Evolutionary conservation across 2,329 filamentous ascomycete species (phyloP), one percentile per base, ranked within the genome.

Genomic region (Aspergillus amoenus): DNA sequence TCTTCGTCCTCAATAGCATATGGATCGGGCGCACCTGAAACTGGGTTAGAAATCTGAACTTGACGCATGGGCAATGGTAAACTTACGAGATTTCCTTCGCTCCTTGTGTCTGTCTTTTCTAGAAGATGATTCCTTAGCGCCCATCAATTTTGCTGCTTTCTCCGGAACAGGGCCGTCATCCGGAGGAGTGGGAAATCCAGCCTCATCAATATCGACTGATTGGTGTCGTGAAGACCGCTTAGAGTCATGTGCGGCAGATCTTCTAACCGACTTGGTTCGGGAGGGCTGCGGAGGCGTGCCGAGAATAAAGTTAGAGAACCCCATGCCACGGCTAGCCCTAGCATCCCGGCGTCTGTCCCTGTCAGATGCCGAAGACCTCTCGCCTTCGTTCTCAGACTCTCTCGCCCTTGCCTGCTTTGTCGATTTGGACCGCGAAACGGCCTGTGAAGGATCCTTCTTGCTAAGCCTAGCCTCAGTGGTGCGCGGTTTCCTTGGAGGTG

Each of bases 61-160:
- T 11, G 17, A 44, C 6, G n/a, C 8, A 45, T 49, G 4, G 4
- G 4, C 27, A 34, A 42, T 17, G 7, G 30, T 13, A 18, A 21
- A 46, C 66, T 60, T 70, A 75, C 74, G 62, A 55, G 70, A 67
- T 63, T 67, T 75, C 53, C 79, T 85, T 55, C 82, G 81, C 70
- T 83, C 78, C 67, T 82, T 79, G 61, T 78, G 78, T 49, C 78
- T 78, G 12, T 78, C 78, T 43, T 65, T 68, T 41, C 62, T 68
- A 5, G 77, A 78, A 64, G 79, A 80, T 27, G 78, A 71, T 56
- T 73, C 75, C 59, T 73, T 78, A 58, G 84, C 74, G 64, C 78
- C 92, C 85, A 94, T 85, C 52, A 93, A 75, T 73, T 87, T 92
- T 32, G 90, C 90, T 27, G 90, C 91, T 73, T 95, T 96, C 45